Conservation (phyloP, 768 basidiomycete genomes). For the Tricholomella constricta region DNA sequence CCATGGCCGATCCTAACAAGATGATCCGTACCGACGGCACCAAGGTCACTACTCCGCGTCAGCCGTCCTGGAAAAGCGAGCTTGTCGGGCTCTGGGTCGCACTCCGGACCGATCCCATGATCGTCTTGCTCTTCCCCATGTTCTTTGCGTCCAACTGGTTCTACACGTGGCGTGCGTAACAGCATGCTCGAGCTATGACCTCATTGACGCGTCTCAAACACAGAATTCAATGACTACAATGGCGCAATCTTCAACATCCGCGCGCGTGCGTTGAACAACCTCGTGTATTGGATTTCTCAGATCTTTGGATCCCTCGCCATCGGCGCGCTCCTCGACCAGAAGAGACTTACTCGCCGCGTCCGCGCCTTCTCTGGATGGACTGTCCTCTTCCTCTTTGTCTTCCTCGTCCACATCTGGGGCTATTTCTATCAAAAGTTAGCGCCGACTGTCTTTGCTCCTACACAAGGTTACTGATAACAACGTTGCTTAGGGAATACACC, state of each 20-base stretch:
- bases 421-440: conserved; percentile 74
- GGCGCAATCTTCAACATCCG: conserved; percentile 79
- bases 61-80: conserved; percentile 83
- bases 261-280: conserved; percentile 72
- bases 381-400: conserved; percentile 62
- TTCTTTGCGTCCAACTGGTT: conserved; percentile 87
- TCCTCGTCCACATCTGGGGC: conserved; percentile 73
- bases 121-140: conserved; percentile 82
- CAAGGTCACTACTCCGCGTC: conserved; percentile 58
- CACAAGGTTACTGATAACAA: neutral
- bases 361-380: conserved; percentile 75
- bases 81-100: conserved; percentile 68
- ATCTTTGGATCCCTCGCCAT: conserved; percentile 75
- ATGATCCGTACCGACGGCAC: conserved; percentile 79
- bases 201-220: neutral
- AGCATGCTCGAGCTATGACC: neutral
- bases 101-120: conserved; percentile 67
- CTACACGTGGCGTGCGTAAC: conserved; percentile 75
- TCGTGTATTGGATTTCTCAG: conserved; percentile 81
- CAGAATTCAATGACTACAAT: conserved; percentile 82
- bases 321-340: conserved; percentile 65
- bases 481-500: conserved; percentile 51
- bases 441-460: neutral
- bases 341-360: conserved; percentile 55
- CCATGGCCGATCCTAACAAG: conserved; percentile 72